Conservation (phyloP, 2,329 filamentous ascomycete genomes). For the Thyridium curvatum region DNA sequence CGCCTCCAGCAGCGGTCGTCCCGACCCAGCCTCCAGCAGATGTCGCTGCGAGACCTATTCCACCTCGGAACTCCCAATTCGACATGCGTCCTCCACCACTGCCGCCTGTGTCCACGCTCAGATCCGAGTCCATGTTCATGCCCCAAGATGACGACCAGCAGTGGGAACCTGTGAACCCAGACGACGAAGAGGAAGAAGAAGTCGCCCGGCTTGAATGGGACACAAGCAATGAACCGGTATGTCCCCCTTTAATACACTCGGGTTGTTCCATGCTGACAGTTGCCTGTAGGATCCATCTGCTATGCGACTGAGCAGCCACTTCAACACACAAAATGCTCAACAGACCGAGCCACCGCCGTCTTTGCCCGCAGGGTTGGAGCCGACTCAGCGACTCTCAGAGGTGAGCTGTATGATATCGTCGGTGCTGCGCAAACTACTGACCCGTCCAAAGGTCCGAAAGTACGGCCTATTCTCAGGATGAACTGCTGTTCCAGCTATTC, state of each 20-base stretch:
- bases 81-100: slow-evolving; percentile 20
- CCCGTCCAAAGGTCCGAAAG: slow-evolving; percentile 16
- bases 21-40: slow-evolving; percentile 26
- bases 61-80: slow-evolving; percentile 22
- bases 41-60: slow-evolving; percentile 29
- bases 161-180: slow-evolving; percentile 63
- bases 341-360: neutral
- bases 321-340: slow-evolving; percentile 8
- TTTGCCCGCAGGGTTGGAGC: slow-evolving; percentile 44
- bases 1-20: slow-evolving; percentile 11
- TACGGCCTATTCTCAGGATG: slow-evolving; percentile 23
- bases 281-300: slow-evolving; percentile 32
- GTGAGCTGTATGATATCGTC: slow-evolving; percentile 31
- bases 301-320: slow-evolving; percentile 12
- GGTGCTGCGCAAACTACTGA: slow-evolving; percentile 18
- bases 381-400: slow-evolving; percentile 69
- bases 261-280: slow-evolving; percentile 17
- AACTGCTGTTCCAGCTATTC: neutral
- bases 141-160: slow-evolving; percentile 57
- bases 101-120: slow-evolving; percentile 49
- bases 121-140: slow-evolving; percentile 67
- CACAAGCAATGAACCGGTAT: slow-evolving; percentile 56
- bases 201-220: slow-evolving; percentile 70
- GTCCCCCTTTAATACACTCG: slow-evolving; percentile 10
- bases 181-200: slow-evolving; percentile 54